These are phyloP conservation scores for Cucurbita maxima DNA, from an alignment of 306 rosid species.

Conservation along the genomic window DNA sequence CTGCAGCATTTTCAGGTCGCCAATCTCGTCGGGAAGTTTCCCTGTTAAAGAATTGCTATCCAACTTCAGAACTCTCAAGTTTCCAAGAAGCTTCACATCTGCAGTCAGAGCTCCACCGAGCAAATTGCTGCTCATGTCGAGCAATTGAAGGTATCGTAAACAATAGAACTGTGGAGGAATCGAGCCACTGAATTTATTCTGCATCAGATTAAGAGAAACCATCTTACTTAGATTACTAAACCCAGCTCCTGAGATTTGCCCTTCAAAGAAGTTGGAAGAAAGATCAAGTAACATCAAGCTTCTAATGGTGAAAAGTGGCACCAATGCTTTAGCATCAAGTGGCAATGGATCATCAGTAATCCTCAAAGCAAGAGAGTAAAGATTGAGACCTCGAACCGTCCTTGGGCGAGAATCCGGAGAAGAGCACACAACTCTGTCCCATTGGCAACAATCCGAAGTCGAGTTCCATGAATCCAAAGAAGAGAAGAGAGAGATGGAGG, in stretches of 20 bases:
- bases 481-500: background rate
- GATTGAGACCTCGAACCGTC: background rate
- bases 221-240: conserved; percentile 12
- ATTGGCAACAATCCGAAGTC: conserved; percentile 12
- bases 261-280: conserved; percentile 4
- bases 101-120: background rate
- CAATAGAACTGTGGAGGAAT: conserved; percentile 8
- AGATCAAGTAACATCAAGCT: conserved; percentile 13
- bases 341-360: background rate
- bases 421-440: conserved; percentile 13
- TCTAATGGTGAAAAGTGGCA: conserved; percentile 10
- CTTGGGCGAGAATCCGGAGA: background rate
- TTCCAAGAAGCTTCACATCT: conserved; percentile 5
- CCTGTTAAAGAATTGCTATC: conserved; percentile 12
- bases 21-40: conserved; percentile 9
- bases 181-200: conserved; percentile 5
- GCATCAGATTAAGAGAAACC: conserved; percentile 7
- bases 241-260: conserved; percentile 1
- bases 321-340: conserved; percentile 1
- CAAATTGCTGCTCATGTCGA: conserved; percentile 11
- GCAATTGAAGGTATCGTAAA: conserved; percentile 3
- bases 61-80: conserved; percentile 6
- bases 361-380: conserved; percentile 2
- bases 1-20: conserved; percentile 1
- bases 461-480: conserved; percentile 12